Conservation (phyloP, 352 stramenopile species). For the Phytophthora tentaculata region DNA sequence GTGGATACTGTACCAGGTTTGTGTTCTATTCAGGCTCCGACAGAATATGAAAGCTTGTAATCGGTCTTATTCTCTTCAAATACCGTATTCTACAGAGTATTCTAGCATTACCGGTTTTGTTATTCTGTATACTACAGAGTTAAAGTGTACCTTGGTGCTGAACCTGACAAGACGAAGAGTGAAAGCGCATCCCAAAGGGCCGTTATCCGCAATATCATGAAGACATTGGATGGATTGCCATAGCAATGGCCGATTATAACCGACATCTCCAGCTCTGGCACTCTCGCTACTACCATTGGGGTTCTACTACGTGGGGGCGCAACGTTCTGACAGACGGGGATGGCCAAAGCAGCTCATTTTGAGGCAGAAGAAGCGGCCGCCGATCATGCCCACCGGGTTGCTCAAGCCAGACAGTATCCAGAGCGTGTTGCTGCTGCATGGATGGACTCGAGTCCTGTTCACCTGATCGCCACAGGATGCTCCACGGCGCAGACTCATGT, state of each 20-base stretch:
- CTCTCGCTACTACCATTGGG: neutral
- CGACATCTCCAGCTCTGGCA: constrained; percentile 14
- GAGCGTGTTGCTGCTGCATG: neutral
- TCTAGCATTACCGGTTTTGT: constrained; percentile 2
- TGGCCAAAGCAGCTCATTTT: neutral
- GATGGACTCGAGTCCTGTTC: neutral
- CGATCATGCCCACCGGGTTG: neutral
- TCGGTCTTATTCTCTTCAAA: neutral
- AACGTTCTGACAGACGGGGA: neutral
- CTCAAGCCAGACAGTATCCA: neutral
- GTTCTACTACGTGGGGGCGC: neutral
- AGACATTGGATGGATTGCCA: constrained; percentile 1
- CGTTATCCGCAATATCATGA: constrained; percentile 14
- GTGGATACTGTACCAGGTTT: constrained; percentile 22
- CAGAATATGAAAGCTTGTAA: constrained; percentile 11
- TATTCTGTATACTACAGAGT: constrained; percentile 21
- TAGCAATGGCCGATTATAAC: constrained; percentile 8
- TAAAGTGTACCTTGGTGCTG: constrained; percentile 16
- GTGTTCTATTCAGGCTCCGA: neutral
- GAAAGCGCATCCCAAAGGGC: neutral
- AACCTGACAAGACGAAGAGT: neutral
- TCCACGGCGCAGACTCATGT: neutral
- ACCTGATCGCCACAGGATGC: neutral
- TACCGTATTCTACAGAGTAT: neutral
- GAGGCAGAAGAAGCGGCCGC: neutral